These are phyloP conservation scores for Mycena rosella DNA, from an alignment of 768 basidiomycete genomes.

Conservation along the genomic window DNA sequence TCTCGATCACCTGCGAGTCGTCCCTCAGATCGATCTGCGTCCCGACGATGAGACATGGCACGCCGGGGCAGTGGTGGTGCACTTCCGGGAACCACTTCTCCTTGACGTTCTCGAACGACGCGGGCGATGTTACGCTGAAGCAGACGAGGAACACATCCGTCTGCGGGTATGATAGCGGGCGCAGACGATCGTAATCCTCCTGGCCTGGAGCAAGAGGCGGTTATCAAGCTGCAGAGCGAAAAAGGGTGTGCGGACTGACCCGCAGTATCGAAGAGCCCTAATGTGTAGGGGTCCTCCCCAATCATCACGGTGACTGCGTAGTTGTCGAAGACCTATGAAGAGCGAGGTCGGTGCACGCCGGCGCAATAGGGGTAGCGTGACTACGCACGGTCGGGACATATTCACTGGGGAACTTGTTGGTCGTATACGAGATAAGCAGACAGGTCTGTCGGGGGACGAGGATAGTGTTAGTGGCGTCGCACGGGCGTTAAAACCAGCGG, in stretches of 20 bases:
- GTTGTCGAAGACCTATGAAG: constrained; percentile 89
- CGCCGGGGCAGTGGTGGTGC: constrained; percentile 99
- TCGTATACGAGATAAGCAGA: constrained; percentile 96
- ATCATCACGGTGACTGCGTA: constrained; percentile 99
- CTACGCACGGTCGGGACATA: constrained; percentile 95
- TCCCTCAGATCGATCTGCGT: constrained; percentile 98
- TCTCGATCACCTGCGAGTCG: constrained; percentile 93
- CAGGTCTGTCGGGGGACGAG: constrained; percentile 73
- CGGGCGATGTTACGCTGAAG: constrained; percentile 98
- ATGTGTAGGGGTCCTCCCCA: constrained; percentile 98
- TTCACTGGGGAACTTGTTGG: constrained; percentile 99
- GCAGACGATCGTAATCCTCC: constrained; percentile 99
- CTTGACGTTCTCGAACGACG: constrained; percentile 99
- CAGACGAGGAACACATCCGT: constrained; percentile 99
- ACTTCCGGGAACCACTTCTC: constrained; percentile 99
- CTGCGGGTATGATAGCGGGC: constrained; percentile 99
- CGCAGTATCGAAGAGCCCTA: constrained; percentile 98
- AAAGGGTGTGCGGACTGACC: constrained; percentile 66
- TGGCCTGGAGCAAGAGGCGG: constrained; percentile 70
- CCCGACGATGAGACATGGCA: constrained; percentile 98
- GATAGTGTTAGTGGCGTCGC: constrained; percentile 23
- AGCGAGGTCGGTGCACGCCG: constrained; percentile 35
- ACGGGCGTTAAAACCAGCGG: constrained; percentile 3
- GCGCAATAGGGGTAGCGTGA: constrained; percentile 39
- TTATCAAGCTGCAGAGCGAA: constrained; percentile 28